Conservation (phyloP, 2,329 filamentous ascomycete genomes). For the Trichoderma sp. region DNA sequence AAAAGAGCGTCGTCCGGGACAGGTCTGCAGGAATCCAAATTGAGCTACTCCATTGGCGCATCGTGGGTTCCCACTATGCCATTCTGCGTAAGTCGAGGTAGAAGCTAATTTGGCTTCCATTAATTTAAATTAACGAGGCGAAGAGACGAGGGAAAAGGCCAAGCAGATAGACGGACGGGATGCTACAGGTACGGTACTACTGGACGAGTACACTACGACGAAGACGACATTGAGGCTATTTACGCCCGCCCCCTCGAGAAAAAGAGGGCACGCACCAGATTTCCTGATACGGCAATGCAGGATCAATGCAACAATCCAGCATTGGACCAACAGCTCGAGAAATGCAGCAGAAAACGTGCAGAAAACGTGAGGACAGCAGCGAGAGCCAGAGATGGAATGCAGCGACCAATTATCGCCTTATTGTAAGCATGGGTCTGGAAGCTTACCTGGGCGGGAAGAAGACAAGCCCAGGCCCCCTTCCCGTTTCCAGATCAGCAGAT, state of each 20-base stretch:
- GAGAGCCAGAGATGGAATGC: background rate
- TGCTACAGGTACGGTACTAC: background rate
- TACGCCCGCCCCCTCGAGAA: background rate
- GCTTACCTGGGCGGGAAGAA: background rate
- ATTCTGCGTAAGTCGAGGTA: background rate
- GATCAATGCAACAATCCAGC: background rate
- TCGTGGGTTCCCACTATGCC: background rate
- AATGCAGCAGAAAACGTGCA: background rate
- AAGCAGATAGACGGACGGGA: background rate
- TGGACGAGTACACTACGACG: background rate
- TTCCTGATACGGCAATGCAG: constrained; percentile 1
- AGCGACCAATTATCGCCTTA: constrained; percentile 3
- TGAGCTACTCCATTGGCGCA: constrained; percentile 3
- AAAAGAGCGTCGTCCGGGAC: background rate
- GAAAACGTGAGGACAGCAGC: background rate
- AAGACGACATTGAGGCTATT: background rate
- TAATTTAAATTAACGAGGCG: background rate
- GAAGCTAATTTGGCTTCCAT: background rate
- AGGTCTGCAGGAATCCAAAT: constrained; percentile 6
- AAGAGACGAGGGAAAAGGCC: background rate
- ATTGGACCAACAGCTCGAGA: background rate
- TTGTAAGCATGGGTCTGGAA: background rate
- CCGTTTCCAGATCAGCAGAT: background rate
- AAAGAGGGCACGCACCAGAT: background rate
- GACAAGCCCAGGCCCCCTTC: background rate